These are phyloP conservation scores for Corylus americana DNA, from an alignment of 306 rosid genomes.

Conservation along the genomic window DNA sequence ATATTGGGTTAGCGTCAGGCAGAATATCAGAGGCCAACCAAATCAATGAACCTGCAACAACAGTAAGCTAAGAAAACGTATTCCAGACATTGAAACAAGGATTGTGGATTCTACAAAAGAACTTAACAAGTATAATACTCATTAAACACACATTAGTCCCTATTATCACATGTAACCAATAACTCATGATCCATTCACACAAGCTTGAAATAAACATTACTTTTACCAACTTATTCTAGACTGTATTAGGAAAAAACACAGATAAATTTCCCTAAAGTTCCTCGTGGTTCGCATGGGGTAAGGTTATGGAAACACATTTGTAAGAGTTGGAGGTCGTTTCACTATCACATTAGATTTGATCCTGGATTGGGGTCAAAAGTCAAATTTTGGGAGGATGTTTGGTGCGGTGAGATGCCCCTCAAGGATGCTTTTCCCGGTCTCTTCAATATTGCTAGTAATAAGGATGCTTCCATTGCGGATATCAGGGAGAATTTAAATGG, in stretches of 20 bases:
- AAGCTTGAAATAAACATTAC: background rate
- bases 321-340: no score
- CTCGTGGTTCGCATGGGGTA: no score
- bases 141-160: background rate
- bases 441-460: no score
- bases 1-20: slow-evolving; percentile 20
- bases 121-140: background rate
- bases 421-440: no score
- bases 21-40: slow-evolving; percentile 12
- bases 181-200: background rate
- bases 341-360: no score
- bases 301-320: no score
- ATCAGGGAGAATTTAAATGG: no score
- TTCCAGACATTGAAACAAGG: background rate
- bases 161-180: background rate
- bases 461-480: no score
- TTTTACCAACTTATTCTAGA: background rate
- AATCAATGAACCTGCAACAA: background rate
- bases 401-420: no score
- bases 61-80: background rate
- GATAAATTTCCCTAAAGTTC: background rate
- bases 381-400: no score
- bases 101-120: background rate
- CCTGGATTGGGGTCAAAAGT: no score
- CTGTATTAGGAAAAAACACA: background rate